Base-by-base conservation (phyloP, 768 basidiomycete genomes). In the Macrocybe gigantea region DNA sequence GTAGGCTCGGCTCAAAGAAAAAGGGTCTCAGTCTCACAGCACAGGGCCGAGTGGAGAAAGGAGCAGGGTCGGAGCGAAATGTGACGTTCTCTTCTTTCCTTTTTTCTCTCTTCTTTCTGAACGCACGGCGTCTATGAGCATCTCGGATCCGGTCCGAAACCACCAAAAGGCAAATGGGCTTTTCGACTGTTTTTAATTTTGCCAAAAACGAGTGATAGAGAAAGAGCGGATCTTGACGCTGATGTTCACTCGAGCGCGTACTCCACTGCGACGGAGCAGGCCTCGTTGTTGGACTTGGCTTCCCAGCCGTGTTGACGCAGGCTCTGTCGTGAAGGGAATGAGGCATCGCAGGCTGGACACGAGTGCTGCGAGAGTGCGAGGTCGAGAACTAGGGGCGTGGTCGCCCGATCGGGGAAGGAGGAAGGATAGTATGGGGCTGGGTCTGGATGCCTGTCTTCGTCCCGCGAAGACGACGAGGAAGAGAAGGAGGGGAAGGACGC, bases 321-420 rank as follows among this genome's bases (percentile, higher is more conserved):
- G 55, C 73, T 66, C 46, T 80, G 73, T n/a, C 62, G 72, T 7
- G 80, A 76, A 41, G 74, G 62, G 60, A 89, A 88, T 51, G 70
- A 75, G 15, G 79, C 69, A 57, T 89, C 85, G 59, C 86, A 89
- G 7, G 86, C 87, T 29, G 87, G 78, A 71, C 86, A 89, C 2
- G 83, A 74, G 59, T 82, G 79, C 43, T 73, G 72, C 34, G 71
- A 67, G 40, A 81, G 68, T 37, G 70, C 67, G 38, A 50, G 63
- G 41, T 22, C 22, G 22, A 22, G 22, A 22, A 22, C 22, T 22
- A 22, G 22, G 4, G 22, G 22, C 4, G 66, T 62, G 47, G 67
- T 60, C 54, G 59, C 67, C 53, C 61, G 71, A 54, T 62, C 64
- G 42, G 13, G 32, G 32, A 44, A 44, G 32, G 42, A 44, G 32